A percentile compares a stretch with the other conserved stretches of the same genome.
phyloP scores from a whole-genome alignment of 2,329 filamentous ascomycete genomes.

The Ceratocystis lukuohia region DNA sequence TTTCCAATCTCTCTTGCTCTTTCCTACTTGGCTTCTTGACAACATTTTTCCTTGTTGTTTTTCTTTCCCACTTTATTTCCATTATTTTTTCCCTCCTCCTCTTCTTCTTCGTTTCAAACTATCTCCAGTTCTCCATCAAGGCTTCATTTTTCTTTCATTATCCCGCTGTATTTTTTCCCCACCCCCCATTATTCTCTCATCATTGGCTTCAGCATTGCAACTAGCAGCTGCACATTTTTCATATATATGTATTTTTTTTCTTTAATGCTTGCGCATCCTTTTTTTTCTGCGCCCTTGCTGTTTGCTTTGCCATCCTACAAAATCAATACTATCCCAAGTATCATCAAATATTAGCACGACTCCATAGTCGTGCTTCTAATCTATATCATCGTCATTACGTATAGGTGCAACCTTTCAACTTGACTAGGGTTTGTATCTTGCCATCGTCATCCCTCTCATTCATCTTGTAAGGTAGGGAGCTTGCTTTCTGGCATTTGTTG shows the following conservation, averaged over 20 bases:
- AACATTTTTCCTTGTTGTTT: not conserved
- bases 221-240: not conserved
- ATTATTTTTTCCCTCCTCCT: not conserved
- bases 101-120: not conserved
- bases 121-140: not conserved
- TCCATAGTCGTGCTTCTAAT: not conserved
- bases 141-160: not conserved
- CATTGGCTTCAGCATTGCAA: not conserved
- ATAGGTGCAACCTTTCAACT: not conserved
- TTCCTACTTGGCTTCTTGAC: not conserved
- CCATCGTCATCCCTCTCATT: not conserved
- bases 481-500: not conserved
- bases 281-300: not conserved
- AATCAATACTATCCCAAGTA: not conserved
- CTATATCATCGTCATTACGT: conserved; percentile 1
- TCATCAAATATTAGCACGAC: not conserved
- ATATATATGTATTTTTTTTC: not conserved
- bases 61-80: not conserved
- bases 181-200: not conserved
- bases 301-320: not conserved
- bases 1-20: not conserved
- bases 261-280: not conserved
- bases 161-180: not conserved
- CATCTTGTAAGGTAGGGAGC: not conserved
- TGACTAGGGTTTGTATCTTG: not conserved